These are phyloP conservation scores for Didymella pinodella DNA, from an alignment of 2,329 filamentous ascomycete genomes.

Conservation along the genomic window DNA sequence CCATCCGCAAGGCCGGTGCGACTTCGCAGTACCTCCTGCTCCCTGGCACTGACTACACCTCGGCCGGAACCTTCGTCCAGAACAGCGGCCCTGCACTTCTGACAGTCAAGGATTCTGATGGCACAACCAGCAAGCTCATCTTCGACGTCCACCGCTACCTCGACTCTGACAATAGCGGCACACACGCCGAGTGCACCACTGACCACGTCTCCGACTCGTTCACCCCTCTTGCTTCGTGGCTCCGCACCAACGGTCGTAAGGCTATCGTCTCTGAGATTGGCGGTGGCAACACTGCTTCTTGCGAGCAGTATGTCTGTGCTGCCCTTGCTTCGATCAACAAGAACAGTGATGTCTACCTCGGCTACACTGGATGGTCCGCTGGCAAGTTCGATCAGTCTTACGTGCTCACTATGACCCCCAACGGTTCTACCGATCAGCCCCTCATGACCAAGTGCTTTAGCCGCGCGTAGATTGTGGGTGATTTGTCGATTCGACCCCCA, in stretches of 20 bases:
- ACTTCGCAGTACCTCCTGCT: slow-evolving; percentile 69
- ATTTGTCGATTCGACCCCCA: background rate
- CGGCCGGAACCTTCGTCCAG: slow-evolving; percentile 36
- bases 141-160: slow-evolving; percentile 56
- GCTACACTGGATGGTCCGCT: slow-evolving; percentile 43
- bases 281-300: slow-evolving; percentile 49
- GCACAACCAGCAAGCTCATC: slow-evolving; percentile 62
- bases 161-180: slow-evolving; percentile 52
- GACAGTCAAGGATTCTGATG: slow-evolving; percentile 66
- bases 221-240: slow-evolving; percentile 47
- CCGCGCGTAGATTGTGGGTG: background rate
- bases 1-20: slow-evolving; percentile 71
- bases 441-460: slow-evolving; percentile 15
- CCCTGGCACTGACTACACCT: slow-evolving; percentile 67
- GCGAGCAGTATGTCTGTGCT: slow-evolving; percentile 46
- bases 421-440: slow-evolving; percentile 1
- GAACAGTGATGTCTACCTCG: slow-evolving; percentile 43
- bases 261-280: slow-evolving; percentile 55
- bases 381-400: slow-evolving; percentile 40
- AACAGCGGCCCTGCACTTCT: slow-evolving; percentile 57
- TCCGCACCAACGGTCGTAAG: slow-evolving; percentile 48
- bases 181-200: slow-evolving; percentile 35
- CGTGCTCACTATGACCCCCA: slow-evolving; percentile 37
- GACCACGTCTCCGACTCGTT: slow-evolving; percentile 48
- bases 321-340: slow-evolving; percentile 18